Base-by-base conservation (phyloP, 2,329 filamentous ascomycete species). In the Penicillium paneum region DNA sequence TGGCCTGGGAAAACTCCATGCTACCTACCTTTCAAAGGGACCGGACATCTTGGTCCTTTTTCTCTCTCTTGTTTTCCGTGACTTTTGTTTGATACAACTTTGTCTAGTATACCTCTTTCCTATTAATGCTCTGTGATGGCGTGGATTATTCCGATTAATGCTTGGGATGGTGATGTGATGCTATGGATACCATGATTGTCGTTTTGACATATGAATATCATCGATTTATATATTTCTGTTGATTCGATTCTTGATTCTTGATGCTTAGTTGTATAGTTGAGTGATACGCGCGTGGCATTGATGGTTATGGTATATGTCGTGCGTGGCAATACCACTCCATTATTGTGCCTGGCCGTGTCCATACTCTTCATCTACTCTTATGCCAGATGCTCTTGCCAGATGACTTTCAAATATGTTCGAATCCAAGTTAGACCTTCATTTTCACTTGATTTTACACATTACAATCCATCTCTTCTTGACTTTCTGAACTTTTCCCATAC, bases 131-230 rank as follows among this genome's bases (percentile, higher is more conserved):
- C 32, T 55, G 46, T 49, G 40, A 40, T 24, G 39, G 49, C 21
- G 46, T 46, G 45, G 44, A 40, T 50, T 52, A 56, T 57, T 35
- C 38, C 53, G 56, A 60, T 61, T 62, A 58, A 62, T 59, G 59
- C 41, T 59, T 56, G 54, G 57, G 50, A 59, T 54, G 49, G 59
- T 61, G 57, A 69, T 60, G 63, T 60, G 59, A 60, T 52, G 63
- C 56, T 61, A 68, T 61, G 60, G 63, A 67, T 66, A 65, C 61
- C 57, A 68, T 55, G 64, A 65, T 58, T 45, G 51, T 40, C 35
- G 12, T 34, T 48, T 34, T 12, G 28, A 39, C 19, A 26, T 44
- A 36, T 52, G 38, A 50, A 32, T 41, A 35, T 26, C 21, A 17
- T 32, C 26, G 35, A 49, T 42, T 41, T 26, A 10, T 44, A 24